Conservation (phyloP, 2,329 filamentous ascomycete species). For the Monosporascus ibericus region DNA sequence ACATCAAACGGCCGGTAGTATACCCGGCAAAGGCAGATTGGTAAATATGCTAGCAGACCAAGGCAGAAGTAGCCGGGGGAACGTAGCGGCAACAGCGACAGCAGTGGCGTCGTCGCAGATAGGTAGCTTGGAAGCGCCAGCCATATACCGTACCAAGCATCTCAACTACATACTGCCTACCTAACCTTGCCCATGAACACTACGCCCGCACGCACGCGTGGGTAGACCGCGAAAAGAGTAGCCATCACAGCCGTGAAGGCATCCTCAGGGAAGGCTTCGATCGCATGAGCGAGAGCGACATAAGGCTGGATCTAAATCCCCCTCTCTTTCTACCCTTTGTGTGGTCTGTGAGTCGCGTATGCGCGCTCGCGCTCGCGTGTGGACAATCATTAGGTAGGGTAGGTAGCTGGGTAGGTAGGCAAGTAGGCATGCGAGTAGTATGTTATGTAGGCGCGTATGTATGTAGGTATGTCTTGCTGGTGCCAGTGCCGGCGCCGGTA, state of each 20-base stretch:
- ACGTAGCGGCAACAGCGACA: neutral
- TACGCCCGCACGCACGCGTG: too few relatives aligned
- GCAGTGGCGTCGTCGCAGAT: neutral
- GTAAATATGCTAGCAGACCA: neutral
- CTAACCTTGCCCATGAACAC: neutral
- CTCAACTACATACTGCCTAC: too few relatives aligned
- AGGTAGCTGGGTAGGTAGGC: neutral
- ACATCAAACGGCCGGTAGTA: neutral
- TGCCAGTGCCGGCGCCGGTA: neutral
- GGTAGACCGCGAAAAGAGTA: too few relatives aligned
- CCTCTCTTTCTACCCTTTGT: neutral
- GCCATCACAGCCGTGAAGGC: too few relatives aligned
- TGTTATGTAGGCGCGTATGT: neutral
- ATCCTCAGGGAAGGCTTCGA: too few relatives aligned
- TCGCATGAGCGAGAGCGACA: too few relatives aligned
- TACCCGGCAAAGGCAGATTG: neutral
- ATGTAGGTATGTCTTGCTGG: neutral
- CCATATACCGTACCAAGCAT: neutral
- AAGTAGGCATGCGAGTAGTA: neutral
- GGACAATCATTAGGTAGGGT: neutral
- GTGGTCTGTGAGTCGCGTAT: neutral
- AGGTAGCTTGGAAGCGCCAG: neutral
- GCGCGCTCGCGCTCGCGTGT: neutral
- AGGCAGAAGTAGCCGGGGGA: neutral
- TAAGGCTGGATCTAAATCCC: too few relatives aligned